Evolutionary conservation across 192 early-diverging fungal genomes (phyloP).

Genomic region (Rhizoclosmatium globosum): DNA sequence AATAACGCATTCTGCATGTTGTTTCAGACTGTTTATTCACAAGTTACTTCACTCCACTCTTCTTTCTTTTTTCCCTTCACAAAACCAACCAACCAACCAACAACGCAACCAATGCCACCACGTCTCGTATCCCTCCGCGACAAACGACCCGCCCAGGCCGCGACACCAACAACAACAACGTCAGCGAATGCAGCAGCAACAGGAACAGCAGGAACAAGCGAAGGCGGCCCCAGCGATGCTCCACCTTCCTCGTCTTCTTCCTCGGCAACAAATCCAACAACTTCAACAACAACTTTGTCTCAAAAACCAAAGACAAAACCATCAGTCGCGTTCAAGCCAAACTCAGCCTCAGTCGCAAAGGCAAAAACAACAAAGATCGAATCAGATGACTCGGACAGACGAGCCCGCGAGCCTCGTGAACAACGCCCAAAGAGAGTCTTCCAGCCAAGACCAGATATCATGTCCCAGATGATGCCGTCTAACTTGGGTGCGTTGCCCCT

Average conservation of each 20-base stretch:
- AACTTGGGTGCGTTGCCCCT: neutral
- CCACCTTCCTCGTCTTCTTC: neutral
- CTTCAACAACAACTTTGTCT: neutral
- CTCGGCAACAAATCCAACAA: no score
- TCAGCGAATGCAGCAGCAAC: neutral
- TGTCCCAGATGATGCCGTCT: conserved; percentile 6
- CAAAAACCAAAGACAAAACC: neutral
- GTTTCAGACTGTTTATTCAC: no score
- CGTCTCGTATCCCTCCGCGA: neutral
- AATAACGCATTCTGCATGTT: no score
- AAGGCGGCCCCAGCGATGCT: neutral
- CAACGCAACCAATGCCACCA: neutral
- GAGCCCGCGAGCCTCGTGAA: neutral
- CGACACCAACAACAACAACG: neutral
- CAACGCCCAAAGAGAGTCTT: conserved; percentile 1
- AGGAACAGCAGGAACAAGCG: neutral
- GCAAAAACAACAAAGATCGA: conserved; percentile 14
- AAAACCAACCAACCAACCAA: neutral
- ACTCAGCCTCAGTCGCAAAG: conserved; percentile 11
- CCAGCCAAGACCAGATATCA: conserved; percentile 3
- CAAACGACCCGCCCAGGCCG: neutral
- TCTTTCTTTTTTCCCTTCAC: neutral
- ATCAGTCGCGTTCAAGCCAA: conserved; percentile 5
- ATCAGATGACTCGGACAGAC: neutral
- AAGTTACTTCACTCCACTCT: neutral